Conservation (phyloP, 352 stramenopile species). For the Globisporangium apiculatum region DNA sequence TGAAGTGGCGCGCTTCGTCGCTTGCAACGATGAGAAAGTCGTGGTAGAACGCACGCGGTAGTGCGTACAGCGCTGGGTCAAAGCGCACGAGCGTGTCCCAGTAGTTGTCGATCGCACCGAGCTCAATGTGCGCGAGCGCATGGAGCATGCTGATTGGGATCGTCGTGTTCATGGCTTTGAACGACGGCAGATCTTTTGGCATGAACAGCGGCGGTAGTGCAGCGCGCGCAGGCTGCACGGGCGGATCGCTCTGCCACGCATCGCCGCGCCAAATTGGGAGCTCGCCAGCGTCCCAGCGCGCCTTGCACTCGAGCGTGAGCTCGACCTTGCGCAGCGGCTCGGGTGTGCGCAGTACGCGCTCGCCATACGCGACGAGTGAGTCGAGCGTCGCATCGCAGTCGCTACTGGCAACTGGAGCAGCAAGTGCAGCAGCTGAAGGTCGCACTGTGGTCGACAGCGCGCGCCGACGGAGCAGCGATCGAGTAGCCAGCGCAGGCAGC, state of each 20-base stretch:
- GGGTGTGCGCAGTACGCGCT: constrained; percentile 39
- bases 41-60: constrained; percentile 59
- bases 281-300: constrained; percentile 27
- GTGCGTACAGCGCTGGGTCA: constrained; percentile 33
- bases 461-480: background rate
- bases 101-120: constrained; percentile 85
- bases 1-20: constrained; percentile 78
- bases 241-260: constrained; percentile 31
- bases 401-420: background rate
- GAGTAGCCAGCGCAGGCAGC: background rate
- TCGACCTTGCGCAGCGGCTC: constrained; percentile 54
- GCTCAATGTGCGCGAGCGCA: constrained; percentile 79
- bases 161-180: constrained; percentile 55
- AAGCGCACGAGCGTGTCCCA: constrained; percentile 85
- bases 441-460: background rate
- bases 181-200: constrained; percentile 66
- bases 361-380: constrained; percentile 57
- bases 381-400: constrained; percentile 12
- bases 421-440: background rate
- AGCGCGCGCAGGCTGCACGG: constrained; percentile 38
- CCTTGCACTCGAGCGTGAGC: constrained; percentile 53
- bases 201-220: constrained; percentile 36
- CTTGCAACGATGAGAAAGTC: constrained; percentile 67
- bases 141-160: constrained; percentile 77
- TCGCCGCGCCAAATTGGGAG: constrained; percentile 31